Evolutionary conservation across 805 yeast species (phyloP), one percentile per base, ranked within the genome.

Genomic region (Spathaspora girioi): DNA sequence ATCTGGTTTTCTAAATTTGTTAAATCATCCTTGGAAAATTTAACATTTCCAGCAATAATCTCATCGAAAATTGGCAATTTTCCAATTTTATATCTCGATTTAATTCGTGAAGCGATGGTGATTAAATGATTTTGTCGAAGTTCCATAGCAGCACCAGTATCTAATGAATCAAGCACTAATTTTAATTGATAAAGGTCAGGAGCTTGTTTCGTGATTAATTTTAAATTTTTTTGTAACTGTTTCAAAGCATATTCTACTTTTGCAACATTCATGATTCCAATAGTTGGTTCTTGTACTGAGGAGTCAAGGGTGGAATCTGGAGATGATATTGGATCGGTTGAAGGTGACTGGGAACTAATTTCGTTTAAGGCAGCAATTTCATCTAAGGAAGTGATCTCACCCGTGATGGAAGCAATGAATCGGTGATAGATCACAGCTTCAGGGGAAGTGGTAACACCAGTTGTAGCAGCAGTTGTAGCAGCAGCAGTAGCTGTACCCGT

Each of bases 41-140:
- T 50, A 7, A 68, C 66, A 38, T 73, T 74, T 54, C 75, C 80
- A 9, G 70, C 67, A 7, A 75, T 55, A 3, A 88, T 76, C 45
- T 83, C 77, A 50, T 86, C 83, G 44, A 89, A 77, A 2, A 87
- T 54, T 3, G 71, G 64, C n/a, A 84, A 64, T 43, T 78, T 67
- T 0, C 81, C 80, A 4, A 73, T 54, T 23, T 75, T 67, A 55
- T 86, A 73, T 41, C 82, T 65, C 1, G 84, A 67, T 60, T 84
- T 84, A 52, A 89, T 64, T 53, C 74, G 74, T 0, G 88, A 72
- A 0, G 89, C 89, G 19, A 89, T 63, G 47, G 77, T 76, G 17
- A 89, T 59, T 49, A 85, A 78, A 43, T 79, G 77, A 55, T 74
- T 78, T 50, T 83, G 75, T 9, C 78, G 64, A 43, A 86, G 61